Evolutionary conservation across 345 rosid genomes (phyloP).

Genomic region (Citrus mangshanensis): DNA sequence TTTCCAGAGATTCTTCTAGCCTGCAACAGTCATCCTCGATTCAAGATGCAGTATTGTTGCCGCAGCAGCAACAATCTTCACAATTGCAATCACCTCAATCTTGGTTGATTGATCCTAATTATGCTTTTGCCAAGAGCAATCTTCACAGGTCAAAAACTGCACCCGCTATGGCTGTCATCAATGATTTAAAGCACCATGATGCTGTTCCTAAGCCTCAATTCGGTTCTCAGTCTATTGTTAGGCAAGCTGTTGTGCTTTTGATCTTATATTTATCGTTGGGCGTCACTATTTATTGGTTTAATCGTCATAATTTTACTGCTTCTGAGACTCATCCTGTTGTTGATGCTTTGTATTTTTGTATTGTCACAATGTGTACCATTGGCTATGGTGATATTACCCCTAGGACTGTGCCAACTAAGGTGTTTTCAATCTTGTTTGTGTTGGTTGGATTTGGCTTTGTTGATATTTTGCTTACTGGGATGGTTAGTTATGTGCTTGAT

Average conservation of each 20-base stretch:
- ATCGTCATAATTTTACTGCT: constrained; percentile 46
- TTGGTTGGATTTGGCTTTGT: constrained; percentile 83
- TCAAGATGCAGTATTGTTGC: constrained; percentile 22
- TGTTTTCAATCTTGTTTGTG: constrained; percentile 83
- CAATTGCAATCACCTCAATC: constrained; percentile 21
- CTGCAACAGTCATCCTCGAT: not conserved
- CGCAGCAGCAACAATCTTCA: constrained; percentile 15
- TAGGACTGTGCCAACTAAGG: constrained; percentile 49
- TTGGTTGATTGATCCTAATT: constrained; percentile 37
- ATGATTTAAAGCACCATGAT: constrained; percentile 31
- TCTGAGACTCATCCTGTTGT: constrained; percentile 77
- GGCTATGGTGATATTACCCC: constrained; percentile 95
- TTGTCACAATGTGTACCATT: constrained; percentile 94
- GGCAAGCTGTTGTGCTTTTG: constrained; percentile 52
- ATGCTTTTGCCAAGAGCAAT: constrained; percentile 21
- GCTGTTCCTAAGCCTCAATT: constrained; percentile 40
- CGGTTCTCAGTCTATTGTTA: constrained; percentile 52
- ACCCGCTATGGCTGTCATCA: constrained; percentile 76
- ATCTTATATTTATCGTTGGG: constrained; percentile 63
- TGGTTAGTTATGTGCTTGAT: constrained; percentile 86
- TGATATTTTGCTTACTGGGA: constrained; percentile 70
- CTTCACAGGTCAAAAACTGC: constrained; percentile 83
- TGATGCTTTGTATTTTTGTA: constrained; percentile 85
- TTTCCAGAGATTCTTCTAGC: constrained; percentile 11
- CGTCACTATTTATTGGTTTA: constrained; percentile 62